These are phyloP conservation scores for Monosporascus sp. DNA, from an alignment of 2,329 filamentous ascomycete genomes.

Conservation along the genomic window DNA sequence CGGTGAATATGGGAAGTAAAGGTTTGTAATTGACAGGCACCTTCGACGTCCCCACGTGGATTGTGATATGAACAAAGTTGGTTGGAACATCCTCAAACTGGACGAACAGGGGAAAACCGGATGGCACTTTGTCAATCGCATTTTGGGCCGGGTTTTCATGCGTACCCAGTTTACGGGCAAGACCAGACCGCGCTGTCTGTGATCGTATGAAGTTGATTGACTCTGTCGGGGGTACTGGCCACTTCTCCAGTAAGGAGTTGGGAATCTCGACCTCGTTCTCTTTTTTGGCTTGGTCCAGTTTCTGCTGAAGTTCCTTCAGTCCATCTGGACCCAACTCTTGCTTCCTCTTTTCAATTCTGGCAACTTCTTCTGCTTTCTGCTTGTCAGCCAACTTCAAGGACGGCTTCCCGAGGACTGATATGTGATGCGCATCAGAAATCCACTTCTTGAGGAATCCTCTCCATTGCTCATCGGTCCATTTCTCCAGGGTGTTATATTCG, in stretches of 20 bases:
- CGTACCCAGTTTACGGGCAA: constrained; percentile 65
- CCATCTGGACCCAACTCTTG: constrained; percentile 77
- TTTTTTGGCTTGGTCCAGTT: constrained; percentile 75
- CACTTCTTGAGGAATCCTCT: constrained; percentile 74
- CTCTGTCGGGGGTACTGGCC: constrained; percentile 76
- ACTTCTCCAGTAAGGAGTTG: constrained; percentile 70
- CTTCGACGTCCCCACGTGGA: constrained; percentile 73
- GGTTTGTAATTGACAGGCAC: constrained; percentile 81
- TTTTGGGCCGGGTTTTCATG: constrained; percentile 67
- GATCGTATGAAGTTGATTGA: constrained; percentile 95
- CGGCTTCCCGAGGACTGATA: constrained; percentile 84
- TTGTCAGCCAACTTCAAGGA: constrained; percentile 74
- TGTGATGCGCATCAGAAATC: constrained; percentile 78
- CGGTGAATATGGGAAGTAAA: constrained; percentile 75
- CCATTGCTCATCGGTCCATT: constrained; percentile 84
- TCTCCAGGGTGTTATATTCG: constrained; percentile 64
- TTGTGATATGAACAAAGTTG: constrained; percentile 81
- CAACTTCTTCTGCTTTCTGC: constrained; percentile 76
- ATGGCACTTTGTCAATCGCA: constrained; percentile 63
- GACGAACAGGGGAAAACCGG: constrained; percentile 73
- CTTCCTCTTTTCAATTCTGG: constrained; percentile 72
- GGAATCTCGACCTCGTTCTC: constrained; percentile 89
- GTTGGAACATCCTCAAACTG: constrained; percentile 94
- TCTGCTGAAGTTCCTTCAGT: constrained; percentile 66
- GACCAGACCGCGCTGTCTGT: constrained; percentile 74